Base-by-base conservation (phyloP, 768 basidiomycete genomes). In the Suillus alpinus region DNA sequence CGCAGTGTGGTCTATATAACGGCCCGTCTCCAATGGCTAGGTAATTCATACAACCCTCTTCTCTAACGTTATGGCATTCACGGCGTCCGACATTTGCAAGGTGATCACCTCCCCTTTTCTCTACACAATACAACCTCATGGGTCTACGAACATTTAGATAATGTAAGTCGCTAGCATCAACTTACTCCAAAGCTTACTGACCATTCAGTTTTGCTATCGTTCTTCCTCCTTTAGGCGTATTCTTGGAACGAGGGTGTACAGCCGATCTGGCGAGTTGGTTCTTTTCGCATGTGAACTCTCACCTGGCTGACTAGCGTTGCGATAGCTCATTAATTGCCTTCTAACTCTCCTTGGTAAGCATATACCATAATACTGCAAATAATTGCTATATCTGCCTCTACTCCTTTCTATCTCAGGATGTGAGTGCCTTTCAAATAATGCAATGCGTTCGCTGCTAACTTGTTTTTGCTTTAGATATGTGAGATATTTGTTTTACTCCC, bases 221-320 rank as follows among this genome's bases (percentile, higher is more conserved):
- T 71, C 67, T 93, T 14, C 92, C 93, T 10, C 94, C 94, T 61
- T 70, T 96, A 2, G 93, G 88, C 59, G 94, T 96, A 29, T 94
- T 94, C 77, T 76, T 95, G 29, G 93, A 95, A 77, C 83, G 91
- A 57, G 94, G 94, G 29, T 95, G 92, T 71, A 77, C 79, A 39
- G 85, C 83, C 23, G 92, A 95, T 72, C 74, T 95, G 47, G 86
- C 90, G 68, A 56, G 86, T 82, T 43, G 57, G 61, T 56, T 47
- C 23, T 36, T 20, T n/a, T 43, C 41, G 7, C 23, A 55, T 39
- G 26, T 16, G 16, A 9, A 56, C 16, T 49, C 16, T 49, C n/a
- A 20, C 18, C 18, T 23, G 7, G 16, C 58, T 59, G 8, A 59
- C 31, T 57, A n/a, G 47, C 9, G 12, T 37, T 43, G 34, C 46